Evolutionary conservation across 1,284 basidiomycete genomes (phyloP).

Genomic region (Trametes hirsuta): DNA sequence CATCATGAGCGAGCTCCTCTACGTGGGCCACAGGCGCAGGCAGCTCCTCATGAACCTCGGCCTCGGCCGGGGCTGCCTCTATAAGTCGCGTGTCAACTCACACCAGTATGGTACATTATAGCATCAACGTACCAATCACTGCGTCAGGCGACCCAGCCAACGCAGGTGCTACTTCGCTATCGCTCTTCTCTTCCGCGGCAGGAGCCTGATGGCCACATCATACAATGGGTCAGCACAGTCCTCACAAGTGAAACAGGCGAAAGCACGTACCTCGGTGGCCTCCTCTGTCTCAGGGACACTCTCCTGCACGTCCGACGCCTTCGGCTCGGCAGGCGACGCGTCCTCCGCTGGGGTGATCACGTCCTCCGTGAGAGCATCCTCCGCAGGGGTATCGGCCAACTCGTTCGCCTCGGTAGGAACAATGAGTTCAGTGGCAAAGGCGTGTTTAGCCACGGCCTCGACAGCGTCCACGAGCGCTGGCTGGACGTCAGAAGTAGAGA

Average conservation of each 20-base stretch:
- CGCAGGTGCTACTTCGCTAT: background rate
- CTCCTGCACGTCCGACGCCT: background rate
- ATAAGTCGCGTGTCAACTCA: background rate
- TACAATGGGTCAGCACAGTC: background rate
- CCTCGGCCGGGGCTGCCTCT: background rate
- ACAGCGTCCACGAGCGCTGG: slow-evolving; percentile 2
- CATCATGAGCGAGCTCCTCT: background rate
- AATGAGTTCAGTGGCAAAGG: slow-evolving; percentile 6
- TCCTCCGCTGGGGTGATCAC: background rate
- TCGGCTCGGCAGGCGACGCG: background rate
- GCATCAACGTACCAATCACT: slow-evolving; percentile 11
- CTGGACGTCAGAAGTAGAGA: slow-evolving; percentile 14
- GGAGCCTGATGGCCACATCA: background rate
- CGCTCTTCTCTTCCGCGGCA: background rate
- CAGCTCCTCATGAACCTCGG: background rate
- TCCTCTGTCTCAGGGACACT: background rate
- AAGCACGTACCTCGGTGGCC: background rate
- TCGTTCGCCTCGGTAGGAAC: slow-evolving; percentile 4
- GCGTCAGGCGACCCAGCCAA: background rate
- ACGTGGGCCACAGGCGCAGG: background rate
- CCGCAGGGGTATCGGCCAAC: background rate
- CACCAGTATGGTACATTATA: background rate
- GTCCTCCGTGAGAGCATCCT: background rate
- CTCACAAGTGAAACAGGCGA: background rate
- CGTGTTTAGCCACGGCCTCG: slow-evolving; percentile 12